phyloP scores from a whole-genome alignment of 2,329 filamentous ascomycete genomes.

The Fusarium liriodendri region DNA sequence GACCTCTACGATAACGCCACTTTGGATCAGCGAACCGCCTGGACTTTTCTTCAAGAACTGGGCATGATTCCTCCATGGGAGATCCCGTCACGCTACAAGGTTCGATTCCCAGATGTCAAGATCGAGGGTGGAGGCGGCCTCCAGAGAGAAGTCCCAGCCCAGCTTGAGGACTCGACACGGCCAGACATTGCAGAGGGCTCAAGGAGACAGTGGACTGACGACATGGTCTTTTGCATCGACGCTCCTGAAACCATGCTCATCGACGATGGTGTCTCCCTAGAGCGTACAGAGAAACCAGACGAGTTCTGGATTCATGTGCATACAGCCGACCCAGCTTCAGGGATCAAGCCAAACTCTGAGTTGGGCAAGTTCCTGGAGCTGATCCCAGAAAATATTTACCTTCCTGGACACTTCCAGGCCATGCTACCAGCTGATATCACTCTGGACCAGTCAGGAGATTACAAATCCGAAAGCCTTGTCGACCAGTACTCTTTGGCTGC shows the following conservation, averaged over 20 bases:
- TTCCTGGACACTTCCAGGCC: slow-evolving; percentile 66
- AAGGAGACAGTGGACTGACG: slow-evolving; percentile 68
- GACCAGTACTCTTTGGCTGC: slow-evolving; percentile 65
- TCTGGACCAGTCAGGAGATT: slow-evolving; percentile 44
- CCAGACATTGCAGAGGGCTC: slow-evolving; percentile 59
- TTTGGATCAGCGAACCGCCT: slow-evolving; percentile 59
- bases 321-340: slow-evolving; percentile 81
- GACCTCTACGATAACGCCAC: slow-evolving; percentile 66
- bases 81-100: slow-evolving; percentile 71
- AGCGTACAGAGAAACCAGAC: slow-evolving; percentile 61
- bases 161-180: slow-evolving; percentile 49
- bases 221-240: slow-evolving; percentile 80
- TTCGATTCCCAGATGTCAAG: slow-evolving; percentile 62
- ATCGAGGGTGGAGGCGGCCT: slow-evolving; percentile 58
- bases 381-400: slow-evolving; percentile 69
- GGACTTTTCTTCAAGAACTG: slow-evolving; percentile 80
- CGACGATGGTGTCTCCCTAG: slow-evolving; percentile 82
- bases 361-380: slow-evolving; percentile 71
- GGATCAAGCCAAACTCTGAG: slow-evolving; percentile 68
- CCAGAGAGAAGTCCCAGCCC: slow-evolving; percentile 47
- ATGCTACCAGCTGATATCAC: slow-evolving; percentile 64
- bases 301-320: slow-evolving; percentile 83
- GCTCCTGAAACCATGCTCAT: slow-evolving; percentile 74
- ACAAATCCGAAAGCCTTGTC: slow-evolving; percentile 54
- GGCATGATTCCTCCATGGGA: slow-evolving; percentile 79